A percentile compares a stretch with the other conserved stretches of the same genome.
Conservation (phyloP, 169 alveolate species). For the Plasmodium gallinaceum region DNA sequence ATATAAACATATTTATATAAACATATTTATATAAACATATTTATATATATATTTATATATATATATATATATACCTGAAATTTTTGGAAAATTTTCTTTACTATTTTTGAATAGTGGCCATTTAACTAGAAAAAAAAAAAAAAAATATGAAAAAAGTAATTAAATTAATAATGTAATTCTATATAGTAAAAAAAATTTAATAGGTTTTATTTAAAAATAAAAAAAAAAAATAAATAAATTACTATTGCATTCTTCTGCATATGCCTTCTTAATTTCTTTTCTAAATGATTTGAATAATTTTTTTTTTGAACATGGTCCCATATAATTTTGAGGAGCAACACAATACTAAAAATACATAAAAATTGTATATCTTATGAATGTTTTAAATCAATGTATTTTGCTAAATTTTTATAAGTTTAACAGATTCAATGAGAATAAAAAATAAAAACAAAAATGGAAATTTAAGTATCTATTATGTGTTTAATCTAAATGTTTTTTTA, state of each 20-base stretch:
- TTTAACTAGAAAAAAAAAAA: slow-evolving; percentile 27
- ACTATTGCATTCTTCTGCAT: slow-evolving; percentile 71
- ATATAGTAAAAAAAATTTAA: neutral
- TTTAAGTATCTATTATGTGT: neutral
- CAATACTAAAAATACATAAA: slow-evolving; percentile 26
- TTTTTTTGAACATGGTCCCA: slow-evolving; percentile 65
- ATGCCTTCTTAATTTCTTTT: slow-evolving; percentile 40
- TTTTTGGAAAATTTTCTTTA: slow-evolving; percentile 19
- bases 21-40: too few species aligned
- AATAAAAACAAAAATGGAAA: neutral
- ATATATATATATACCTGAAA: slow-evolving; percentile 12
- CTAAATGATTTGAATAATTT: slow-evolving; percentile 35
- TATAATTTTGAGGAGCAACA: slow-evolving; percentile 53
- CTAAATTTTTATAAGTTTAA: neutral
- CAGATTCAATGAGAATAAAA: neutral
- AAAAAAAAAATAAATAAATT: slow-evolving; percentile 2
- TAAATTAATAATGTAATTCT: too few species aligned
- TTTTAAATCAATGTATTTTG: neutral
- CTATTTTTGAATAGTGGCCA: slow-evolving; percentile 39
- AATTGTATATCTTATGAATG: too few species aligned
- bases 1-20: neutral
- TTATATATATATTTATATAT: neutral
- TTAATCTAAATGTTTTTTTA: too few species aligned
- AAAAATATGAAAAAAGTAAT: neutral
- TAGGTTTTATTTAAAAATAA: neutral